These are phyloP conservation scores for Leishmania major DNA, from an alignment of 208 protist genomes.

Conservation along the genomic window DNA sequence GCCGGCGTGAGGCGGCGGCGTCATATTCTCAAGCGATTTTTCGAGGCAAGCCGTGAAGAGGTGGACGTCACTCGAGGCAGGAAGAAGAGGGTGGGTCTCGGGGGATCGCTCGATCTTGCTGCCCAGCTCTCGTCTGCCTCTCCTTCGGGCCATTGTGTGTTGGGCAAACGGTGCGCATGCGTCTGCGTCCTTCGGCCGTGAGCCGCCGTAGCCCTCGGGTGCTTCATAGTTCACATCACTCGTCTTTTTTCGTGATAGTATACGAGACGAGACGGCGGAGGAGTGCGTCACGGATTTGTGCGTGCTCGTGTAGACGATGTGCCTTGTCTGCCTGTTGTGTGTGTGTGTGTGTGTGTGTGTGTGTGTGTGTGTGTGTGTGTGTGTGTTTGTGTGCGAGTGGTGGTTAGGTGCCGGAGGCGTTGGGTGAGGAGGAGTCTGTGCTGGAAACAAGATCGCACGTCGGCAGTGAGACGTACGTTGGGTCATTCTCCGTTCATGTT, in stretches of 20 bases:
- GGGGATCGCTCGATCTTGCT: neutral
- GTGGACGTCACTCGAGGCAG: neutral
- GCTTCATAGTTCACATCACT: neutral
- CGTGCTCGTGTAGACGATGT: neutral
- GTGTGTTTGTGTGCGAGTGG: too few species aligned
- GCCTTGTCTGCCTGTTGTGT: neutral
- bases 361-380: too few species aligned
- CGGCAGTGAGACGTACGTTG: neutral
- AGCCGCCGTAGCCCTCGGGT: too few species aligned
- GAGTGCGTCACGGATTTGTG: neutral
- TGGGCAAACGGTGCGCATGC: neutral
- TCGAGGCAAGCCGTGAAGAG: neutral
- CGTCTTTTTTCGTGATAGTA: neutral
- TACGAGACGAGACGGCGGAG: neutral
- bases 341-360: neutral
- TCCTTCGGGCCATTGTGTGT: too few species aligned
- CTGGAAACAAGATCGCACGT: neutral
- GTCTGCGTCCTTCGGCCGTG: neutral
- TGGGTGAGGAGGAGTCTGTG: neutral
- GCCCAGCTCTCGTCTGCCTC: neutral
- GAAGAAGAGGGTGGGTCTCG: neutral
- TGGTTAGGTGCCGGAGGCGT: neutral
- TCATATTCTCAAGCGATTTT: neutral
- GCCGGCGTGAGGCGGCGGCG: neutral
- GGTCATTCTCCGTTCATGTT: neutral